phyloP scores from a whole-genome alignment of 345 rosid species.

The Hibiscus trionum region DNA sequence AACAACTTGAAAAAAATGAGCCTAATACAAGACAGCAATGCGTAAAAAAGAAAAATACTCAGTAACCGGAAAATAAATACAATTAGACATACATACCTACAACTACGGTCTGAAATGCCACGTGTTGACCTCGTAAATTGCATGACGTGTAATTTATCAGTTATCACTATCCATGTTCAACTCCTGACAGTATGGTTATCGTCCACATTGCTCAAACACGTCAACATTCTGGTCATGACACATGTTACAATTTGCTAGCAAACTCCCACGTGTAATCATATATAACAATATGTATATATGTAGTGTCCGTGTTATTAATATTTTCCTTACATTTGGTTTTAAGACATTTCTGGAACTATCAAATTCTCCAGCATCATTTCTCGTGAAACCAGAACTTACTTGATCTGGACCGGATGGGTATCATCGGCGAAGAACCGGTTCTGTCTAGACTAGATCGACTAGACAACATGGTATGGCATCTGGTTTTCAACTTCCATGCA shows the following conservation, averaged over 20 bases:
- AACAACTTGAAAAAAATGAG: too few species aligned
- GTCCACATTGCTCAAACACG: background rate
- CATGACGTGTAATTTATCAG: background rate
- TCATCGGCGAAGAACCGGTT: constrained; percentile 34
- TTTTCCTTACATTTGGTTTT: background rate
- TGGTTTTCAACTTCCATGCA: background rate
- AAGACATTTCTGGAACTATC: background rate
- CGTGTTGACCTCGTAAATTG: background rate
- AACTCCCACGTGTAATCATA: constrained; percentile 5
- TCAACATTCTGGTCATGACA: background rate
- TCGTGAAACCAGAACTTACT: background rate
- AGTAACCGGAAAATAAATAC: background rate
- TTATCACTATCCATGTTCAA: background rate
- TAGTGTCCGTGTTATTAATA: too few species aligned
- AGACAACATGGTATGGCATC: constrained; percentile 36
- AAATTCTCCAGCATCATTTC: background rate
- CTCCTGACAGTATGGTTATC: background rate
- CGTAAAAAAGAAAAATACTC: too few species aligned
- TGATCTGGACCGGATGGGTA: constrained; percentile 18
- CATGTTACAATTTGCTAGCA: background rate
- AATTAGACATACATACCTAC: background rate
- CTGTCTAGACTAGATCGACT: constrained; percentile 40
- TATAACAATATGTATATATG: background rate
- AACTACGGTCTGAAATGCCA: background rate
- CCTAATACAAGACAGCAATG: too few species aligned